Base-by-base conservation (phyloP, 106 monocot genomes). In the Alisma plantagoaquatica region DNA sequence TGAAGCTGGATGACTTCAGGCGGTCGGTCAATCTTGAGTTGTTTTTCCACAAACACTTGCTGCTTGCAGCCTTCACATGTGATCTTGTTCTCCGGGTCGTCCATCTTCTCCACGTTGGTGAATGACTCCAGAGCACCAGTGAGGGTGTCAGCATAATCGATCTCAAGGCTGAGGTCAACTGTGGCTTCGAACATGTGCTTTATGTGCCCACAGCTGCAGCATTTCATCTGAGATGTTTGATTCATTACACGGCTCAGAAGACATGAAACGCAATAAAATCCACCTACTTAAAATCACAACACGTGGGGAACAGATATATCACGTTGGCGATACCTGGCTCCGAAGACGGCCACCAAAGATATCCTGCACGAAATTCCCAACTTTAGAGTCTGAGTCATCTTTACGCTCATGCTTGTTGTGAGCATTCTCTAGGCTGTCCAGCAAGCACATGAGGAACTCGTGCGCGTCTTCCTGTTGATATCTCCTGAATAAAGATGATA, bases 391-490 rank as follows among this genome's bases (percentile, higher is more conserved):
- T 15, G 56, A n/a, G n/a, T n/a, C n/a, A n/a, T n/a, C n/a, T n/a
- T n/a, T n/a, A n/a, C n/a, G n/a, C n/a, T n/a, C n/a, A n/a, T n/a
- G 54, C 16, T 65, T 57, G 28, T 62, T 51, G 56, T 68, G 76
- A 32, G 71, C 58, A 14, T 18, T 60, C 29, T 84, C 51, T 22
- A 96, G 60, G 24, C 51, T 66, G 24, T 96, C 75, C n/a, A 88
- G 53, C 28, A 96, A 69, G 24, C 64, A 68, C 12, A 22, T 33
- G 21, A 89, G 75, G 46, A 88, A 96, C 46, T 88, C 94, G 56
- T 96, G 94, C 4, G 94, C 80, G 68, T 96, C 94, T 44, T 81
- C 77, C 42, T 96, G 88, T 25, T 63, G 47, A 0, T 72, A 73
- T 19, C 49, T 45, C 41, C 31, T 23, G 33, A 89, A 84, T 52